These are phyloP conservation scores for Hericium erinaceus DNA, from an alignment of 768 basidiomycete genomes.

Conservation along the genomic window DNA sequence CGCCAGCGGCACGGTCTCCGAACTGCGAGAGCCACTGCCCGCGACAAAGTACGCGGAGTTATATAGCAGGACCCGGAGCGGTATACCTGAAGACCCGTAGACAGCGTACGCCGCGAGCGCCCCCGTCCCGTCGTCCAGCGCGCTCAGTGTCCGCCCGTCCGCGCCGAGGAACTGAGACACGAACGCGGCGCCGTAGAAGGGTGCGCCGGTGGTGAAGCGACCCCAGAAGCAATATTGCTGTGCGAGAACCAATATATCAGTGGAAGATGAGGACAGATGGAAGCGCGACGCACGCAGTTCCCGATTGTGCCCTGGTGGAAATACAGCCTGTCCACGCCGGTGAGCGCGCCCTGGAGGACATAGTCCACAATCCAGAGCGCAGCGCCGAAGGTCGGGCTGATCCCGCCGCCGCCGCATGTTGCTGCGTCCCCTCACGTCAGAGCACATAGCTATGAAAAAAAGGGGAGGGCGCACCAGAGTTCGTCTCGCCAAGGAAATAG, in stretches of 20 bases:
- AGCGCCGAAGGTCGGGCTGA: constrained; percentile 32
- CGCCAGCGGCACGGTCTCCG: constrained; percentile 19
- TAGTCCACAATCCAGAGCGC: constrained; percentile 34
- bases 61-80: constrained; percentile 24
- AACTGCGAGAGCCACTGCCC: constrained; percentile 25
- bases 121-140: constrained; percentile 26
- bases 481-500: constrained; percentile 32
- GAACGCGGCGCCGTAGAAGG: constrained; percentile 30
- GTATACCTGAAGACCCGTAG: constrained; percentile 16
- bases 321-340: constrained; percentile 28
- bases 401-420: constrained; percentile 32
- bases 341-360: constrained; percentile 27
- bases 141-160: constrained; percentile 23
- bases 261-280: background rate
- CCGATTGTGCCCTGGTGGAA: constrained; percentile 34
- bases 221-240: constrained; percentile 35
- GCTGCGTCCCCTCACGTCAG: constrained; percentile 26
- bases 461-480: constrained; percentile 22
- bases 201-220: constrained; percentile 23
- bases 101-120: constrained; percentile 24
- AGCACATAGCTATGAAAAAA: constrained; percentile 24
- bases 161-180: constrained; percentile 28
- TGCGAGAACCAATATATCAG: background rate
- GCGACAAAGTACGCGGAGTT: constrained; percentile 26
- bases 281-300: constrained; percentile 23